Conservation (phyloP, 2,329 filamentous ascomycete genomes). For the Rasamsonia emersonii region DNA sequence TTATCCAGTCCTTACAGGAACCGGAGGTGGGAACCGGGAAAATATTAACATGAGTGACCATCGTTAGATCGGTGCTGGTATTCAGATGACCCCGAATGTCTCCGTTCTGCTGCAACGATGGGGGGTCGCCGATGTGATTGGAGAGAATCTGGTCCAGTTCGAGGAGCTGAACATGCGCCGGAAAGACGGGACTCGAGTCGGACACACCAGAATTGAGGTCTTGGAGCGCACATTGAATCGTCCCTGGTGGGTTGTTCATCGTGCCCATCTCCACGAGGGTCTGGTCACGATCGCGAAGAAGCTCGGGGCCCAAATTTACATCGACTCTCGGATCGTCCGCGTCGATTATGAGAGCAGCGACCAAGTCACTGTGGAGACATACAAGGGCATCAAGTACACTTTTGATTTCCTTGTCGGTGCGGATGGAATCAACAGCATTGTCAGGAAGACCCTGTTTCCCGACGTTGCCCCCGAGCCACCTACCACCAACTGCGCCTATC, state of each 20-base stretch:
- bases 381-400: conserved; percentile 16
- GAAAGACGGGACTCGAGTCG: conserved; percentile 31
- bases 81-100: conserved; percentile 36
- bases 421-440: conserved; percentile 34
- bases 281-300: conserved; percentile 32
- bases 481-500: conserved; percentile 38
- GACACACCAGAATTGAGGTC: conserved; percentile 26
- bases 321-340: conserved; percentile 27
- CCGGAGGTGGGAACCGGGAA: too few relatives aligned
- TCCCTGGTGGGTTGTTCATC: conserved; percentile 42
- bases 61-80: conserved; percentile 24
- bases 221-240: conserved; percentile 23
- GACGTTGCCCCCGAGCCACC: conserved; percentile 31
- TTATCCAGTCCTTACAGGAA: not conserved
- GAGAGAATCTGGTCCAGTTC: conserved; percentile 32
- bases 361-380: conserved; percentile 22
- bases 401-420: conserved; percentile 35
- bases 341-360: conserved; percentile 20
- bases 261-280: conserved; percentile 40
- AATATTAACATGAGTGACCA: not conserved
- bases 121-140: conserved; percentile 33
- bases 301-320: conserved; percentile 30
- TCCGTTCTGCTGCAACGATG: conserved; percentile 32
- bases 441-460: conserved; percentile 33
- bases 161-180: conserved; percentile 33